A percentile compares a stretch with the other conserved stretches of the same genome.
phyloP scores from a whole-genome alignment of 2,329 filamentous ascomycete genomes.

The Cladosporium sp. region DNA sequence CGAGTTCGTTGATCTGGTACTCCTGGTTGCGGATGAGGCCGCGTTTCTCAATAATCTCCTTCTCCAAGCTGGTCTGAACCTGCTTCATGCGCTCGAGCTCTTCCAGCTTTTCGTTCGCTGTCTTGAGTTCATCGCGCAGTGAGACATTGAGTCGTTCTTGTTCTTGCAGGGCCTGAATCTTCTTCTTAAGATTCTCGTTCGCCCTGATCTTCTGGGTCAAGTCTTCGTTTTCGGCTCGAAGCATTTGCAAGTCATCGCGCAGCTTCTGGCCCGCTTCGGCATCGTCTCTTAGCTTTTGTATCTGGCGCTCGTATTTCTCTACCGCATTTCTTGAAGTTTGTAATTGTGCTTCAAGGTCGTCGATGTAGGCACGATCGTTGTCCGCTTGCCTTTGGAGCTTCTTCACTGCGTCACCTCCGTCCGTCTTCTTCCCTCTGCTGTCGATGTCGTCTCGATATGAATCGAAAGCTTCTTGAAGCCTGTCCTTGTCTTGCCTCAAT shows the following conservation, averaged over 20 bases:
- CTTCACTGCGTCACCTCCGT: constrained; percentile 45
- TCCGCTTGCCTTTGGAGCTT: constrained; percentile 46
- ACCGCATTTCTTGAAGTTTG: constrained; percentile 45
- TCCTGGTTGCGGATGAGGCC: constrained; percentile 52
- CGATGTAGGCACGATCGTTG: constrained; percentile 52
- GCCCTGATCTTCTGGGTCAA: constrained; percentile 50
- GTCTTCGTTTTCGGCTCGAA: constrained; percentile 51
- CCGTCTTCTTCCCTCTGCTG: constrained; percentile 38
- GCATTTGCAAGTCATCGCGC: constrained; percentile 52
- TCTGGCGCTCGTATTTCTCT: constrained; percentile 48
- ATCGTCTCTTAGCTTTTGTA: constrained; percentile 45
- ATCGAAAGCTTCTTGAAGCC: constrained; percentile 50
- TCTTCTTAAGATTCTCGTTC: constrained; percentile 56
- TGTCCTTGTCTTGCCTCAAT: constrained; percentile 43
- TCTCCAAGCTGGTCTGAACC: constrained; percentile 46
- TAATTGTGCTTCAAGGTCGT: constrained; percentile 50
- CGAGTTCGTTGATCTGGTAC: constrained; percentile 53
- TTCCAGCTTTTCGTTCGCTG: constrained; percentile 45
- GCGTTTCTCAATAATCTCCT: constrained; percentile 53
- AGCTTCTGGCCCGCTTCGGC: constrained; percentile 49
- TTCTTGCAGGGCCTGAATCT: constrained; percentile 52
- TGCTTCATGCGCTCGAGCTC: constrained; percentile 49
- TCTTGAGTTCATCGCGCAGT: constrained; percentile 48
- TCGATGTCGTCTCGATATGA: constrained; percentile 49
- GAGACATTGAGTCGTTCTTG: constrained; percentile 46